These are phyloP conservation scores for Boletus huronensis DNA, from an alignment of 768 basidiomycete species.

Conservation along the genomic window DNA sequence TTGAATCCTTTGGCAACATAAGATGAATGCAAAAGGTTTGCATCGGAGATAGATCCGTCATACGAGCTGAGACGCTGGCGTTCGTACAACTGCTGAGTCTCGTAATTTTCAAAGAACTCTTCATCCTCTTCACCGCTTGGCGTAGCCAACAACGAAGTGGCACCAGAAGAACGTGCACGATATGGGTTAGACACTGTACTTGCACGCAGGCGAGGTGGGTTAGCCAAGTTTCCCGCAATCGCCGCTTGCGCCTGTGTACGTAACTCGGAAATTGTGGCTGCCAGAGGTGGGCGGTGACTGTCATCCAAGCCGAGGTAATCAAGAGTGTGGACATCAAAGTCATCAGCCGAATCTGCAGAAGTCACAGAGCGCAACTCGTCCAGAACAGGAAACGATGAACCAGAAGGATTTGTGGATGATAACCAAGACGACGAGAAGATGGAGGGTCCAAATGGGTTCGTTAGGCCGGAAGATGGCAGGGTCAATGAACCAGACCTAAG, in stretches of 20 bases:
- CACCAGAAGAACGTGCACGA: conserved; percentile 57
- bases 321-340: conserved; percentile 90
- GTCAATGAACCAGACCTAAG: conserved; percentile 92
- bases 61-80: conserved; percentile 63
- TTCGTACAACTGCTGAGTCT: conserved; percentile 37
- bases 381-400: conserved; percentile 59
- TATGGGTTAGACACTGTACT: conserved; percentile 95
- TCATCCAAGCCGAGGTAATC: conserved; percentile 97
- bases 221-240: conserved; percentile 78
- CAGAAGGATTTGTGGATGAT: conserved; percentile 52
- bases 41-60: conserved; percentile 50
- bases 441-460: conserved; percentile 82
- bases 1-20: conserved; percentile 75
- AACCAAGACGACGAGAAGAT: conserved; percentile 93
- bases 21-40: conserved; percentile 51
- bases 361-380: conserved; percentile 81
- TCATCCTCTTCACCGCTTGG: conserved; percentile 69
- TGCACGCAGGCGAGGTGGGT: conserved; percentile 78
- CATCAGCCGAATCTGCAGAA: conserved; percentile 78
- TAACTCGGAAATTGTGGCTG: conserved; percentile 85
- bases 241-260: conserved; percentile 88
- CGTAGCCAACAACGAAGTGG: conserved; percentile 60
- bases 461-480: conserved; percentile 69
- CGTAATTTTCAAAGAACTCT: conserved; percentile 66
- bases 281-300: conserved; percentile 63